Conservation (phyloP, 495 filamentous ascomycete species). For the Choiromyces venosus region DNA sequence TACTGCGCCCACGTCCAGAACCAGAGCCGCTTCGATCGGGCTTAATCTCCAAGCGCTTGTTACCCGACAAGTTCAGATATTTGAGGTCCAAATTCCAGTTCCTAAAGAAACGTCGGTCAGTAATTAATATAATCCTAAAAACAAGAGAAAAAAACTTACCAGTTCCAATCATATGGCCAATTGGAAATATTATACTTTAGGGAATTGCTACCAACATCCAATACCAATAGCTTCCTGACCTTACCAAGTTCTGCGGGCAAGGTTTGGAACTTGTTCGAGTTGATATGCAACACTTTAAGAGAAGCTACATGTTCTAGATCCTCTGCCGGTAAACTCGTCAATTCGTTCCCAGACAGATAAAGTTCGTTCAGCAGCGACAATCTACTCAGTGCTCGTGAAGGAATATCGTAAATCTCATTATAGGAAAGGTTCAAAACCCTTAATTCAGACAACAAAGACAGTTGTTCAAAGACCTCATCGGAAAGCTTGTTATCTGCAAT, state of each 20-base stretch:
- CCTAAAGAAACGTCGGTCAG: constrained; percentile 22
- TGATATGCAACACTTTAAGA: constrained; percentile 87
- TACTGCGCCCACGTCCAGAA: constrained; percentile 58
- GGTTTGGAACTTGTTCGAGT: constrained; percentile 94
- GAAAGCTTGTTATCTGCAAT: constrained; percentile 90
- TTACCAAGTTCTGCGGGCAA: constrained; percentile 93
- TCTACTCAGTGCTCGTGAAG: constrained; percentile 73
- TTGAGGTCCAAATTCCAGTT: constrained; percentile 93
- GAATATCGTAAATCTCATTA: constrained; percentile 88
- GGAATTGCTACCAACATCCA: constrained; percentile 94
- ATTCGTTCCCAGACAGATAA: constrained; percentile 91
- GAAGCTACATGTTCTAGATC: constrained; percentile 83
- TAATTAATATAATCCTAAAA: neutral
- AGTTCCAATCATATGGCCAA: constrained; percentile 99
- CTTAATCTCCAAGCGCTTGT: constrained; percentile 96
- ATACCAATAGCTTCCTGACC: constrained; percentile 77
- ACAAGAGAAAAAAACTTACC: constrained; percentile 48
- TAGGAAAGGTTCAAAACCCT: constrained; percentile 90
- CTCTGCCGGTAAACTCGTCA: constrained; percentile 85
- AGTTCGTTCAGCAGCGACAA: constrained; percentile 86
- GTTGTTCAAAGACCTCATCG: constrained; percentile 89
- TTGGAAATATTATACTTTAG: constrained; percentile 99
- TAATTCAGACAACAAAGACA: constrained; percentile 74
- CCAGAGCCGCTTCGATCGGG: constrained; percentile 55
- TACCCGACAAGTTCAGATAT: constrained; percentile 94